Evolutionary conservation across 202 grass and related monocot species (phyloP).

Genomic region (Panicum virgatum): DNA sequence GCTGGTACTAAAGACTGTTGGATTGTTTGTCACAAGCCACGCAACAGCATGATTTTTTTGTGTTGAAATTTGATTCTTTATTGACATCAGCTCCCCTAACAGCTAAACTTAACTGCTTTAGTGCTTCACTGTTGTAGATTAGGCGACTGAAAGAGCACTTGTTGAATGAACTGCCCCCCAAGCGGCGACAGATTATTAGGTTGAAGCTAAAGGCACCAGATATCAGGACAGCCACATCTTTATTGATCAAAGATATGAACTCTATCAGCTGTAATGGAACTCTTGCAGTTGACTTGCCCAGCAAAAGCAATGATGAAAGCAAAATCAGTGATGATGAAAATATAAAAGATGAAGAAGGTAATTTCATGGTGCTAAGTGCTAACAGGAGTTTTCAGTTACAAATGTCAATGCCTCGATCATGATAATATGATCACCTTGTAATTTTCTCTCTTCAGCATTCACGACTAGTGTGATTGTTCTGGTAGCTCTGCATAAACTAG

Average conservation of each 20-base stretch:
- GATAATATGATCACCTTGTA: constrained; percentile 15
- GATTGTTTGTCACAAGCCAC: constrained; percentile 14
- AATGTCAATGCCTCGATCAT: constrained; percentile 33
- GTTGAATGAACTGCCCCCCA: constrained; percentile 83
- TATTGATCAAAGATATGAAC: constrained; percentile 45
- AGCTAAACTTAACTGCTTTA: constrained; percentile 15
- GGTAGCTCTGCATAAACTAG: constrained; percentile 1
- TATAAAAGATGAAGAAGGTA: constrained; percentile 43
- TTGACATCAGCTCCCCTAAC: constrained; percentile 7
- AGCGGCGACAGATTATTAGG: constrained; percentile 84
- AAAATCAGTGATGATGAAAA: constrained; percentile 42
- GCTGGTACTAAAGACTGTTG: background rate
- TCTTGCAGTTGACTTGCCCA: constrained; percentile 28
- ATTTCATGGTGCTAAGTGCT: constrained; percentile 30
- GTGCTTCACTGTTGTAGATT: constrained; percentile 53
- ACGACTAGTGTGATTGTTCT: background rate
- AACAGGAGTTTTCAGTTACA: constrained; percentile 23
- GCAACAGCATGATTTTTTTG: constrained; percentile 31
- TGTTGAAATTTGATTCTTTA: constrained; percentile 32
- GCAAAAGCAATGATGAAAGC: constrained; percentile 37
- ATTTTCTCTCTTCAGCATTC: constrained; percentile 1
- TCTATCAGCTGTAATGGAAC: constrained; percentile 29
- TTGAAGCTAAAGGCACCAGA: constrained; percentile 69
- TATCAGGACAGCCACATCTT: constrained; percentile 56
- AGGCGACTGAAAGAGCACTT: constrained; percentile 93